phyloP scores from a whole-genome alignment of 495 filamentous ascomycete genomes.

The Penicillium roqueforti region DNA sequence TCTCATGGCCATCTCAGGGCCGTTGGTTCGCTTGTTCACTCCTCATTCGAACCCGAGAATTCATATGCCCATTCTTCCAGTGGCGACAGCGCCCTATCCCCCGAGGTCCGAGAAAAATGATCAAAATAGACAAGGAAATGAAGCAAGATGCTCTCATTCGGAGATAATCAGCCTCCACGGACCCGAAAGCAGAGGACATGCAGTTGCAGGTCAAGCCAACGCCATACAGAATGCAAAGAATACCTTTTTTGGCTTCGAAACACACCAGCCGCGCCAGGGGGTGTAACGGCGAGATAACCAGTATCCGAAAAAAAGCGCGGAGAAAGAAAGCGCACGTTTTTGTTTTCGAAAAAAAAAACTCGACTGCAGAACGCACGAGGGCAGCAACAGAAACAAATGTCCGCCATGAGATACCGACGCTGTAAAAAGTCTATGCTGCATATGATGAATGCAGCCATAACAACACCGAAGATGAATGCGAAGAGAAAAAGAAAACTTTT shows the following conservation, averaged over 20 bases:
- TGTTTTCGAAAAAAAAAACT: slow-evolving; percentile 17
- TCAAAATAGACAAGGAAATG: slow-evolving; percentile 24
- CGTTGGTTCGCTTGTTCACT: slow-evolving; percentile 14
- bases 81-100: slow-evolving; percentile 38
- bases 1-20: slow-evolving; percentile 18
- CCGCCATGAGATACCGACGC: slow-evolving; percentile 53
- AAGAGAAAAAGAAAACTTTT: slow-evolving; percentile 46
- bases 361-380: slow-evolving; percentile 24
- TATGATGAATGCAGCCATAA: slow-evolving; percentile 42
- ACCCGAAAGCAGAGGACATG: slow-evolving; percentile 36
- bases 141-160: slow-evolving; percentile 33
- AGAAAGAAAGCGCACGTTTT: slow-evolving; percentile 32
- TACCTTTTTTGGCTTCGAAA: slow-evolving; percentile 28
- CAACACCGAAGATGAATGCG: slow-evolving; percentile 42
- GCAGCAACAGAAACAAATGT: slow-evolving; percentile 36
- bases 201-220: slow-evolving; percentile 50
- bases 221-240: slow-evolving; percentile 49
- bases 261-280: slow-evolving; percentile 5
- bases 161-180: slow-evolving; percentile 35
- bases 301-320: slow-evolving; percentile 18
- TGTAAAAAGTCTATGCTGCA: slow-evolving; percentile 46
- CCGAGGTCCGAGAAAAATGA: slow-evolving; percentile 40
- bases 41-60: slow-evolving; percentile 15
- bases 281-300: not conserved
- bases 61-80: slow-evolving; percentile 28